Base-by-base conservation (phyloP, 2,329 filamentous ascomycete species). In the Hypocrella siamensis region DNA sequence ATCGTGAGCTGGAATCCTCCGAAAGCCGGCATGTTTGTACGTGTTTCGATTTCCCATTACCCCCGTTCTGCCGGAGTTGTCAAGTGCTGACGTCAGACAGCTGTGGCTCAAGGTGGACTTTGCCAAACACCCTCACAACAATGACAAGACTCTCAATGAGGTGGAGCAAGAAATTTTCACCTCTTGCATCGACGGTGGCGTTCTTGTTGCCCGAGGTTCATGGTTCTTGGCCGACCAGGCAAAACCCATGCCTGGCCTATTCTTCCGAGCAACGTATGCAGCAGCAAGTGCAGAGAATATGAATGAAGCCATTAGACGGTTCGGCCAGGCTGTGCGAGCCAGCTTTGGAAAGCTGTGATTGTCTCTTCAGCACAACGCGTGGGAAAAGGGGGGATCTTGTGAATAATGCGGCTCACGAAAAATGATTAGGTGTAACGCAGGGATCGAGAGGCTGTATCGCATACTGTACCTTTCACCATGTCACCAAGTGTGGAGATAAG, bases 101-200 rank as follows among this genome's bases (percentile, higher is more conserved):
- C 66, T 82, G 48, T 90, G 83, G 83, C 58, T 90, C 35, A 63
- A 69, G 32, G 59, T 90, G 14, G 67, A 83, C 43, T 70, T 72
- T 45, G 61, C 58, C 15, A 64, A 68, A 38, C 81, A 88, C 44
- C 81, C 81, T 0, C 55, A 68, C 10, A 64, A 65, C 22, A 50
- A 52, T 2, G 57, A 46, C 11, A 69, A 66, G 40, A 58, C 54
- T 30, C 60, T 83, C 29, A 52, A 70, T 17, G 71, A 72, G 22
- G 65, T 98, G 26, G 90, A 98, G 54, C 77, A 93, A 44, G 74
- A 81, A 34, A 84, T 98, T 28, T 96, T 93, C 63, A 56, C 80
- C 44, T 64, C 69, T 1, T 76, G 76, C 39, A 77, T 94, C 34
- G 69, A 75, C 4, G 70, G 79, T 44, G 79, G 82, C 16, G 82